phyloP scores from a whole-genome alignment of 225 moss, liverwort and hornwort genomes.

The Pleurozium schreberi region DNA sequence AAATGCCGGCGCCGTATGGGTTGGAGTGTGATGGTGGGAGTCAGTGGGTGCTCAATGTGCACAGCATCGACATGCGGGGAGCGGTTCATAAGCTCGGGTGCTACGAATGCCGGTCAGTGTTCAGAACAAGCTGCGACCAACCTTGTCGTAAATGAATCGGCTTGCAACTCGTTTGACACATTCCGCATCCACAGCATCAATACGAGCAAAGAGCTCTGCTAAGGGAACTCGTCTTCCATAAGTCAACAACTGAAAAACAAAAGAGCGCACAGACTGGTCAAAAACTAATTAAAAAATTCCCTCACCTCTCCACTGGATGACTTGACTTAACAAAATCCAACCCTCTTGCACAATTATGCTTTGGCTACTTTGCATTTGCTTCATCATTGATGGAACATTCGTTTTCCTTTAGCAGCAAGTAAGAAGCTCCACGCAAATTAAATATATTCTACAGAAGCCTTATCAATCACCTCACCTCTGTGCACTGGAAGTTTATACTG shows the following conservation, averaged over 20 bases:
- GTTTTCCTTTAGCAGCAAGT: background rate
- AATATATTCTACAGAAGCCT: background rate
- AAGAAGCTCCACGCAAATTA: background rate
- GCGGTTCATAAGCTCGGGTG: constrained; percentile 8
- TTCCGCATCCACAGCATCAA: constrained; percentile 73
- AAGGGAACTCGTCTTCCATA: constrained; percentile 72
- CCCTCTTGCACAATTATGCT: background rate
- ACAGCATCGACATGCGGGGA: constrained; percentile 24
- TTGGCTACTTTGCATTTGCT: background rate
- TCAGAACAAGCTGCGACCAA: background rate
- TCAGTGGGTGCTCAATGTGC: constrained; percentile 27
- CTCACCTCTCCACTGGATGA: background rate
- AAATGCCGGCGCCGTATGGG: constrained; percentile 16
- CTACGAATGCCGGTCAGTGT: constrained; percentile 22
- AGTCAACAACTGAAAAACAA: constrained; percentile 46
- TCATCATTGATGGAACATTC: background rate
- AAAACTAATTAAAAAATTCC: background rate
- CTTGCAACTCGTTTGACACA: constrained; percentile 64
- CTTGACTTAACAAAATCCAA: background rate
- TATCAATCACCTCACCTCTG: background rate
- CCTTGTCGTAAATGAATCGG: constrained; percentile 89
- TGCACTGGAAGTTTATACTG: background rate
- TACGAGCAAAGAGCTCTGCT: constrained; percentile 76
- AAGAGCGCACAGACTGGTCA: background rate
- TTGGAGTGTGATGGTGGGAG: background rate